phyloP scores from a whole-genome alignment of 192 early-diverging fungal genomes.

The Coemansia sp. region DNA sequence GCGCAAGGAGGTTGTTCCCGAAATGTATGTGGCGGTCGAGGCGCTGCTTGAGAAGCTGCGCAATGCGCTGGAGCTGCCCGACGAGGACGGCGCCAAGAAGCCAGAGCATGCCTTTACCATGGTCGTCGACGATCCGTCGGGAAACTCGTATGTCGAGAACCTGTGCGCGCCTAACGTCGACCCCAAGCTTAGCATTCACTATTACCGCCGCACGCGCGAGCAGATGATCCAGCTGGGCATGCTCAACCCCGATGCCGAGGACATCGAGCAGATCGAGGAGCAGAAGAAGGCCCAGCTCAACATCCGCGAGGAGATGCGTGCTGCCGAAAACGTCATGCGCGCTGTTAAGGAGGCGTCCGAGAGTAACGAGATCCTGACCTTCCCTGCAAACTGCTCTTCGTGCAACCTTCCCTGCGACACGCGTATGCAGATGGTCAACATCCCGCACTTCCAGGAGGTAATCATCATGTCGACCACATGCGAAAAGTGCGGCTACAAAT shows the following conservation, averaged over 20 bases:
- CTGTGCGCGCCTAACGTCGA: slow-evolving; percentile 70
- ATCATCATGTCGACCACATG: slow-evolving; percentile 93
- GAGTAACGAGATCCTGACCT: slow-evolving; percentile 71
- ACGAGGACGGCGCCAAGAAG: slow-evolving; percentile 33
- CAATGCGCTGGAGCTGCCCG: slow-evolving; percentile 49
- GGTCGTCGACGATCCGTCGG: slow-evolving; percentile 83
- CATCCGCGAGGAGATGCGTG: slow-evolving; percentile 45
- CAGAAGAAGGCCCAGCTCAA: slow-evolving; percentile 16
- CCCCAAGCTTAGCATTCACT: slow-evolving; percentile 63
- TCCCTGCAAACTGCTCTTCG: slow-evolving; percentile 81
- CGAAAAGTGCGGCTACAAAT: slow-evolving; percentile 90
- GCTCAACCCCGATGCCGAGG: slow-evolving; percentile 57
- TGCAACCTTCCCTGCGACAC: slow-evolving; percentile 78
- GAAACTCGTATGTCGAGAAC: slow-evolving; percentile 92
- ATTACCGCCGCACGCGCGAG: slow-evolving; percentile 73
- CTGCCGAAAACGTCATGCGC: slow-evolving; percentile 28
- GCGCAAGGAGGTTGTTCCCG: slow-evolving; percentile 65
- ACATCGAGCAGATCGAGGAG: slow-evolving; percentile 25
- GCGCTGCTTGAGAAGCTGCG: slow-evolving; percentile 62
- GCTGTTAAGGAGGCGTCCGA: slow-evolving; percentile 58
- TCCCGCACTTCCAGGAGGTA: slow-evolving; percentile 95
- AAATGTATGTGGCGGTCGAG: slow-evolving; percentile 74
- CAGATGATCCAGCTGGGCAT: slow-evolving; percentile 78
- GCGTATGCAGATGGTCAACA: slow-evolving; percentile 86
- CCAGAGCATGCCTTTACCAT: slow-evolving; percentile 62